phyloP scores from a whole-genome alignment of 108 stramenopile species.

The Nitzschia palea region DNA sequence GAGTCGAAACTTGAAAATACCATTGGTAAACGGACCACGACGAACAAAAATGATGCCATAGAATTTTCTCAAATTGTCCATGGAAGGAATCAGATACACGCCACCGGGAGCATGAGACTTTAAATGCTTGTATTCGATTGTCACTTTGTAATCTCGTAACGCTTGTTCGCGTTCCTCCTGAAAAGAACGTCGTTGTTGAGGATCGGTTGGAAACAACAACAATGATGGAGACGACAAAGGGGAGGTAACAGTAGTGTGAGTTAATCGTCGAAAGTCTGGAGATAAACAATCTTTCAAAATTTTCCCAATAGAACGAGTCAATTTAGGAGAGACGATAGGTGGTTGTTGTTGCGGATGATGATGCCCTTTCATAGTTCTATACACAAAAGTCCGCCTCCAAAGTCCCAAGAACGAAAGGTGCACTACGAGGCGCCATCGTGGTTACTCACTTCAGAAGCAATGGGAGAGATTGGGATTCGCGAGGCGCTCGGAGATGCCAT shows the following conservation, averaged over 20 bases:
- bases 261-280: constrained; percentile 1
- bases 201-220: background rate
- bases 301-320: background rate
- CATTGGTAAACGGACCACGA: constrained; percentile 86
- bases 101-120: constrained; percentile 91
- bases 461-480: constrained; percentile 47
- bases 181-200: background rate
- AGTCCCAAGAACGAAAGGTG: no score
- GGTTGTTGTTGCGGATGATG: no score
- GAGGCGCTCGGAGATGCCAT: no score
- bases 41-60: constrained; percentile 95
- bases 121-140: constrained; percentile 94
- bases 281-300: constrained; percentile 21
- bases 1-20: constrained; percentile 93
- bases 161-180: constrained; percentile 86
- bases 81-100: constrained; percentile 87
- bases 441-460: constrained; percentile 51
- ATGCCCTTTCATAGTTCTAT: no score
- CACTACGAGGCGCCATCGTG: no score
- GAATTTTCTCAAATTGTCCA: constrained; percentile 76
- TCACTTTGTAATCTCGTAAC: constrained; percentile 91
- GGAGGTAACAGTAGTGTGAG: background rate
- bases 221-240: constrained; percentile 4
- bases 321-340: no score
- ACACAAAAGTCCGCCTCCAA: no score